phyloP scores from a whole-genome alignment of 1,284 basidiomycete species.

The Exobasidium cylindrosporum region DNA sequence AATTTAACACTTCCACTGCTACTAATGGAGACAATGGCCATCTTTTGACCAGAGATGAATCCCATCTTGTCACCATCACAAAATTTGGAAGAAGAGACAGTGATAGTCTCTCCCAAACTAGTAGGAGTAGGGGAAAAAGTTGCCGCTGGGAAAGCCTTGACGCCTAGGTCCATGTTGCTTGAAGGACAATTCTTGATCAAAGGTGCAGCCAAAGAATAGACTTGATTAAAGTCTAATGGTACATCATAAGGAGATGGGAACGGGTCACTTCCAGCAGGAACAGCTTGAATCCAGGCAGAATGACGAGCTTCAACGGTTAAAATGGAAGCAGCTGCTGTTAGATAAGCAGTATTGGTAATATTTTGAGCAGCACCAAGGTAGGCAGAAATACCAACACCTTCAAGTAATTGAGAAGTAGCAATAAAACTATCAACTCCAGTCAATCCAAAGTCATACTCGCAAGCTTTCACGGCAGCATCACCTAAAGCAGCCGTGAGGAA shows the following conservation, averaged over 20 bases:
- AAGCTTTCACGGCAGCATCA: constrained; percentile 60
- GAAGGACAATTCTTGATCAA: constrained; percentile 61
- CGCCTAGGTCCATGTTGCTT: constrained; percentile 58
- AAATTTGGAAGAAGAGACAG: constrained; percentile 51
- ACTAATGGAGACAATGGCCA: constrained; percentile 37
- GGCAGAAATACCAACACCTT: constrained; percentile 64
- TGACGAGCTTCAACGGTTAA: constrained; percentile 41
- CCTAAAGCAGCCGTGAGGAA: constrained; percentile 63
- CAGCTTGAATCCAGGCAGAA: constrained; percentile 30
- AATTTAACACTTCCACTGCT: constrained; percentile 50
- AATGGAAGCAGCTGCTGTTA: constrained; percentile 40
- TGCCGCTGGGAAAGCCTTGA: constrained; percentile 57
- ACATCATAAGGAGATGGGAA: constrained; percentile 60
- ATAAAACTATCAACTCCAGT: constrained; percentile 58
- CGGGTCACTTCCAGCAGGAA: constrained; percentile 31
- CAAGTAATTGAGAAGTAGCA: constrained; percentile 62
- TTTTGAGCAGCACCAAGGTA: constrained; percentile 63
- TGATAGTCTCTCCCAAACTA: constrained; percentile 39
- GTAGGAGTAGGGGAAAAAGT: constrained; percentile 56
- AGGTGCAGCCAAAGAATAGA: constrained; percentile 56
- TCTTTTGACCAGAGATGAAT: constrained; percentile 57
- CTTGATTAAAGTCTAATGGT: constrained; percentile 56
- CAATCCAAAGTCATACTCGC: constrained; percentile 63
- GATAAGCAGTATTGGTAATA: constrained; percentile 52
- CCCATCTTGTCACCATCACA: constrained; percentile 54